Percentiles rank a stretch among this genome's conserved stretches.
Evolutionary conservation across 208 protist species (phyloP).

Genomic region (Crithidia sp.): DNA sequence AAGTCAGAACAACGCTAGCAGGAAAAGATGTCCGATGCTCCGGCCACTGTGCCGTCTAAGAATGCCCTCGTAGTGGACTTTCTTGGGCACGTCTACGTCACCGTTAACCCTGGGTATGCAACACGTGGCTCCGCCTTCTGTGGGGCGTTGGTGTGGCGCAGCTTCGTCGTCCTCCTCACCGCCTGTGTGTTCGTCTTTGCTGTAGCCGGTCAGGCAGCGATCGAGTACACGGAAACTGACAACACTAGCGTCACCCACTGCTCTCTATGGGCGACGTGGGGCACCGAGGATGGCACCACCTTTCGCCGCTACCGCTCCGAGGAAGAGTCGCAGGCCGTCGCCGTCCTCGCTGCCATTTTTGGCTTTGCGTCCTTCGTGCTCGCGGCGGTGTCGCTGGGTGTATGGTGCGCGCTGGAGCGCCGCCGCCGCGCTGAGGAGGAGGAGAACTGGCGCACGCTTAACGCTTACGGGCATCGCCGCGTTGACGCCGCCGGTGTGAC

Average conservation of each 20-base stretch:
- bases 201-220: not conserved
- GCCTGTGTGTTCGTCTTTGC: not conserved
- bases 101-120: not conserved
- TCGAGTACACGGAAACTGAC: not conserved
- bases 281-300: not conserved
- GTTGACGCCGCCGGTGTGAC: not conserved
- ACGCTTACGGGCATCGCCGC: not conserved
- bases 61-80: not conserved
- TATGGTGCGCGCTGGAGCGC: not conserved
- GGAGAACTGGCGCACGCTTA: not conserved
- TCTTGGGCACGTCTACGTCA: not conserved
- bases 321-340: not conserved
- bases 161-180: not conserved
- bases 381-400: not conserved
- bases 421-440: not conserved
- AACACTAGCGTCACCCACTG: not conserved
- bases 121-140: not conserved
- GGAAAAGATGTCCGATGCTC: not conserved
- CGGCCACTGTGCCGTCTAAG: not conserved
- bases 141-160: not conserved
- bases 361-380: not conserved
- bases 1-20: not conserved
- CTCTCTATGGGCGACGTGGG: not conserved
- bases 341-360: not conserved
- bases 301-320: not conserved